phyloP scores from a whole-genome alignment of 345 rosid genomes.

The Excoecaria cochinchinensis region DNA sequence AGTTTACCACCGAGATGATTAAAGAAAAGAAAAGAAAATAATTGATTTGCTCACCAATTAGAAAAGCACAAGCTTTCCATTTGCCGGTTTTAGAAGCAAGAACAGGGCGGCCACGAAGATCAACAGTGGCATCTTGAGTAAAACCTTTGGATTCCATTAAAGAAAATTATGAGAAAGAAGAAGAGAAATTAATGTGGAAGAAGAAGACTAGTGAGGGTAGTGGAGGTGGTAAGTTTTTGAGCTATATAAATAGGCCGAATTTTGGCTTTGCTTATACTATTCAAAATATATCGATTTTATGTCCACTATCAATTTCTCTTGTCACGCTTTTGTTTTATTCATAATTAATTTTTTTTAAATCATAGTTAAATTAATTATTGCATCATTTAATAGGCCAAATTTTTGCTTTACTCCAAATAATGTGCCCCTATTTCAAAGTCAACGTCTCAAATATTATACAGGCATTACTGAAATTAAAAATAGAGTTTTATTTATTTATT shows the following conservation, averaged over 20 bases:
- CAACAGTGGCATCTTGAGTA: constrained; percentile 84
- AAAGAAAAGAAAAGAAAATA: background rate
- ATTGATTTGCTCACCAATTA: constrained; percentile 51
- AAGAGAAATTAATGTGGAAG: background rate
- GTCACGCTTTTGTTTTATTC: no score
- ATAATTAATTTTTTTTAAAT: constrained; percentile 1
- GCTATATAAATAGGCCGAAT: constrained; percentile 12
- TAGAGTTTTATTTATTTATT: no score
- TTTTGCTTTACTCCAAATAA: no score
- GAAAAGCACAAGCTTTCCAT: constrained; percentile 93
- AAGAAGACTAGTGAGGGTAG: background rate
- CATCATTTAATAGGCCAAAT: background rate
- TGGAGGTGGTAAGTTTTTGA: background rate
- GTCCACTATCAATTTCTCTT: background rate
- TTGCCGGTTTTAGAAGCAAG: constrained; percentile 68
- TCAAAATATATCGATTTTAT: background rate
- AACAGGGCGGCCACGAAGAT: constrained; percentile 67
- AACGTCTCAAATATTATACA: background rate
- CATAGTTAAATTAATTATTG: no score
- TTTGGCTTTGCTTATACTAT: background rate
- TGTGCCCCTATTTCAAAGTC: background rate
- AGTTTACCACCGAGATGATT: no score
- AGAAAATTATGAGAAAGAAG: background rate
- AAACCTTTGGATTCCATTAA: constrained; percentile 58
- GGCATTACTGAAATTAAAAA: no score